These are phyloP conservation scores for Microsporum ferrugineum DNA, from an alignment of 2,329 filamentous ascomycete genomes.

Conservation along the genomic window DNA sequence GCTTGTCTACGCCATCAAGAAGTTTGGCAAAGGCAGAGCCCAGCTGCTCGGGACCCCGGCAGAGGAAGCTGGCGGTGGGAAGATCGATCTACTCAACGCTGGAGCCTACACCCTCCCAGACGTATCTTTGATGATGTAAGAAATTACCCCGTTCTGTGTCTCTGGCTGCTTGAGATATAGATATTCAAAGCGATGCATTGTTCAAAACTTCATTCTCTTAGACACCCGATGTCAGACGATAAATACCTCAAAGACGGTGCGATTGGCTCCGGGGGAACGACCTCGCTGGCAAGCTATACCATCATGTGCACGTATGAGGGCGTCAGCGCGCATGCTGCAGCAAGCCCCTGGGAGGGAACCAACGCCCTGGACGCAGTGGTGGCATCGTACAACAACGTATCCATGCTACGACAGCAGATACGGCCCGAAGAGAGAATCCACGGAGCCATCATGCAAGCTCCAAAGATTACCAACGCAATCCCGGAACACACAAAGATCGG, in stretches of 20 bases:
- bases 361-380: slow-evolving; percentile 48
- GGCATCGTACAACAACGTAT: slow-evolving; percentile 31
- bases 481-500: slow-evolving; percentile 36
- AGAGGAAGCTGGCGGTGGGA: slow-evolving; percentile 31
- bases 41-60: slow-evolving; percentile 31
- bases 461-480: slow-evolving; percentile 43
- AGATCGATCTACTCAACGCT: slow-evolving; percentile 32
- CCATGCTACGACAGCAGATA: slow-evolving; percentile 44
- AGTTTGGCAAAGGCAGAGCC: slow-evolving; percentile 25
- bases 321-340: slow-evolving; percentile 42
- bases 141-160: not conserved
- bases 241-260: slow-evolving; percentile 10
- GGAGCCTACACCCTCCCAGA: slow-evolving; percentile 34
- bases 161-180: not conserved
- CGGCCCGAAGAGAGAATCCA: slow-evolving; percentile 41
- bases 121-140: slow-evolving; percentile 32
- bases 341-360: slow-evolving; percentile 44
- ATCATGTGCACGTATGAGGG: slow-evolving; percentile 33
- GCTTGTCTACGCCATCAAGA: slow-evolving; percentile 35
- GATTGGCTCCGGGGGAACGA: slow-evolving; percentile 9
- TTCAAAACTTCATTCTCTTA: not conserved
- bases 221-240: slow-evolving; percentile 8
- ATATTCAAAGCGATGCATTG: no score
- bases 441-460: slow-evolving; percentile 41
- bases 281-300: slow-evolving; percentile 16